phyloP scores from a whole-genome alignment of 352 stramenopile genomes.

The Globisporangium perplexum region DNA sequence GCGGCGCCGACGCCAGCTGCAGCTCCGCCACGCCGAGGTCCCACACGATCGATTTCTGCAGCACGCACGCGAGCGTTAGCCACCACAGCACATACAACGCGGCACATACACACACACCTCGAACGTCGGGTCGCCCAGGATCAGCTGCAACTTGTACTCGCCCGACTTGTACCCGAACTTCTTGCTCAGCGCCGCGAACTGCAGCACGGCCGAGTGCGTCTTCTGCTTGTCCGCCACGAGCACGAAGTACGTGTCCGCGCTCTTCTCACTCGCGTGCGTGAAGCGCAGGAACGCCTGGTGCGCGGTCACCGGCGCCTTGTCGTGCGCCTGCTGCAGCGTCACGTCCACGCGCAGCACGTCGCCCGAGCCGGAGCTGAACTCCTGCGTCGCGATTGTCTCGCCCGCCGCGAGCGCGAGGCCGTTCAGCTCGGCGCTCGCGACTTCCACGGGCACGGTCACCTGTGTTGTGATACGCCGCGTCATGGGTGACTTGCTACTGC shows the following conservation, averaged over 20 bases:
- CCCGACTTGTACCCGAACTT: conserved; percentile 83
- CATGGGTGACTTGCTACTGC: no score
- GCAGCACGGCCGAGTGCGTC: conserved; percentile 34
- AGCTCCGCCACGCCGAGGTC: conserved; percentile 66
- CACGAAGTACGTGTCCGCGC: conserved; percentile 67
- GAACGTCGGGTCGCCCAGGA: conserved; percentile 75
- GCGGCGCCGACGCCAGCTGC: conserved; percentile 52
- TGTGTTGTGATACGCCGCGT: background rate
- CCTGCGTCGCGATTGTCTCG: conserved; percentile 45
- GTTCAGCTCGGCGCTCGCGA: conserved; percentile 51
- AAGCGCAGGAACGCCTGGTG: conserved; percentile 82
- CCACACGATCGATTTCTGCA: conserved; percentile 55
- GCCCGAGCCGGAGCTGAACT: conserved; percentile 53
- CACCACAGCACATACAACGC: no score
- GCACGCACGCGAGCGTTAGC: background rate
- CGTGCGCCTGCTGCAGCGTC: conserved; percentile 41
- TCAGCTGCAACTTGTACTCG: conserved; percentile 55
- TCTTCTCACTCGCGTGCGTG: conserved; percentile 40
- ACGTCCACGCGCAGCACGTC: conserved; percentile 58
- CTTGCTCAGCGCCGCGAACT: conserved; percentile 66
- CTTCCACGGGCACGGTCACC: conserved; percentile 60
- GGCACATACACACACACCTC: conserved; percentile 32
- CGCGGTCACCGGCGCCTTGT: conserved; percentile 49
- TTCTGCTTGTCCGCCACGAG: conserved; percentile 36
- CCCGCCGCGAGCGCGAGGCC: conserved; percentile 36